phyloP scores from a whole-genome alignment of 441 rosid species.

The Mallotus japonicus region DNA sequence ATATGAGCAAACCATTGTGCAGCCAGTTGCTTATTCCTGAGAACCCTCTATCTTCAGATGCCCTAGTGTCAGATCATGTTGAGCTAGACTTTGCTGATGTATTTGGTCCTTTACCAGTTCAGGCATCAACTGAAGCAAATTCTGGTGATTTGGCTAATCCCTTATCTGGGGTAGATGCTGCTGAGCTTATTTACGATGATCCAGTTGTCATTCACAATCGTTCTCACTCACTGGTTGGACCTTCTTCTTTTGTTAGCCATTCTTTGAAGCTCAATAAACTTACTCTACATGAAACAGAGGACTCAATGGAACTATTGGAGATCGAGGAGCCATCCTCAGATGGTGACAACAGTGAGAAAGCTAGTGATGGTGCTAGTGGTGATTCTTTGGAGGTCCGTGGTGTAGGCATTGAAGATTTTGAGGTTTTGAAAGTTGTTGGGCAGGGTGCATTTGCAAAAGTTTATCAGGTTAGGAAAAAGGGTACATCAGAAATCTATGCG shows the following conservation, averaged over 20 bases:
- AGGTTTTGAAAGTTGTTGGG: slow-evolving; percentile 85
- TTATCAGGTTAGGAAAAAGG: slow-evolving; percentile 82
- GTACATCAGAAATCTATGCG: slow-evolving; percentile 77
- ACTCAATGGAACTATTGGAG: slow-evolving; percentile 48
- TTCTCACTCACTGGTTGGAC: slow-evolving; percentile 92
- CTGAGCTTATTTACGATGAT: slow-evolving; percentile 57
- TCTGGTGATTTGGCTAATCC: slow-evolving; percentile 30
- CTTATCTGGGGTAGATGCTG: slow-evolving; percentile 33
- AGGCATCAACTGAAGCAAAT: slow-evolving; percentile 36
- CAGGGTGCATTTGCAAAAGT: slow-evolving; percentile 97
- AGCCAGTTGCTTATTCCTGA: slow-evolving; percentile 45
- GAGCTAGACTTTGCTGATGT: slow-evolving; percentile 91
- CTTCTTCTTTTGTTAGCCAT: slow-evolving; percentile 54
- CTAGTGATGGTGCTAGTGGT: slow-evolving; percentile 26
- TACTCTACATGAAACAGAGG: slow-evolving; percentile 50
- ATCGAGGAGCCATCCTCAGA: slow-evolving; percentile 36
- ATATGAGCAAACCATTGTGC: slow-evolving; percentile 35
- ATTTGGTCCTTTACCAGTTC: slow-evolving; percentile 75
- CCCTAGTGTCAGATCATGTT: slow-evolving; percentile 46
- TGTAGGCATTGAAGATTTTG: slow-evolving; percentile 81
- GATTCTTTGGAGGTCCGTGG: slow-evolving; percentile 29
- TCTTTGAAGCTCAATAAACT: slow-evolving; percentile 66
- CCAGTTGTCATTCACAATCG: slow-evolving; percentile 69
- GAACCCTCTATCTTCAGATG: slow-evolving; percentile 47
- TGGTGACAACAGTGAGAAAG: slow-evolving; percentile 30